phyloP scores from a whole-genome alignment of 2,329 filamentous ascomycete genomes.

The Elsinoe necatrix region DNA sequence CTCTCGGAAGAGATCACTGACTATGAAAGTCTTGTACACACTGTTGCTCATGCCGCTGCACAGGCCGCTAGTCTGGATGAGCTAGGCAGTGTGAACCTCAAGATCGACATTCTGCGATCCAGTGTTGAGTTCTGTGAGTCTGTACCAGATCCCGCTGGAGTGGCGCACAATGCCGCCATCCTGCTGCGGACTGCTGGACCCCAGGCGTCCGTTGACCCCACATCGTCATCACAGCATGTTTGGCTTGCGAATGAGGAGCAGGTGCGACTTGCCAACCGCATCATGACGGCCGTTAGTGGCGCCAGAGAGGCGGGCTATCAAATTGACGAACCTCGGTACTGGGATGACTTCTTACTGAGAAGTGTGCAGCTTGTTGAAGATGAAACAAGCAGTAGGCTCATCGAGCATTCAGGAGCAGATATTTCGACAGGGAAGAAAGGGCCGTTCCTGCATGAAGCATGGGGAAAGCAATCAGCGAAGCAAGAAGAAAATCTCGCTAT shows the following conservation, averaged over 20 bases:
- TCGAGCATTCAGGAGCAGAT: constrained; percentile 30
- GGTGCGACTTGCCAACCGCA: constrained; percentile 71
- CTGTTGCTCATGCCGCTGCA: not conserved
- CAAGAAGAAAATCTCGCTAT: constrained; percentile 57
- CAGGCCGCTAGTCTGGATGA: constrained; percentile 19
- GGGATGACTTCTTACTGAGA: constrained; percentile 91
- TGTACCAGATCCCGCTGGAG: constrained; percentile 80
- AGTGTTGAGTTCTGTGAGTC: constrained; percentile 93
- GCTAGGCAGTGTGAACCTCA: constrained; percentile 72
- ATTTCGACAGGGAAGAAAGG: constrained; percentile 36
- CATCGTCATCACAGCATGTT: constrained; percentile 43
- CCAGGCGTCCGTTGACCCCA: constrained; percentile 24
- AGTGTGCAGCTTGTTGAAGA: constrained; percentile 56
- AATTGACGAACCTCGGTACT: constrained; percentile 73
- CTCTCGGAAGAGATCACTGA: not conserved
- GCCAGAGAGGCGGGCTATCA: constrained; percentile 64
- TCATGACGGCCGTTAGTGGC: constrained; percentile 73
- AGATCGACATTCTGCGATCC: constrained; percentile 77
- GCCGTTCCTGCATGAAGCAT: constrained; percentile 94
- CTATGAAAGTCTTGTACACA: constrained; percentile 8
- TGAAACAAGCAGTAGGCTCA: constrained; percentile 47
- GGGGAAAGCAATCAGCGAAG: constrained; percentile 57
- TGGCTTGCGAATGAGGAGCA: constrained; percentile 75
- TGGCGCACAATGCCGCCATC: constrained; percentile 79
- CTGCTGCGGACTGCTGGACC: constrained; percentile 74